A percentile compares a stretch with the other conserved stretches of the same genome.
These are phyloP conservation scores for Pleurozium schreberi DNA, from an alignment of 225 moss, liverwort and hornwort species.

Conservation along the genomic window DNA sequence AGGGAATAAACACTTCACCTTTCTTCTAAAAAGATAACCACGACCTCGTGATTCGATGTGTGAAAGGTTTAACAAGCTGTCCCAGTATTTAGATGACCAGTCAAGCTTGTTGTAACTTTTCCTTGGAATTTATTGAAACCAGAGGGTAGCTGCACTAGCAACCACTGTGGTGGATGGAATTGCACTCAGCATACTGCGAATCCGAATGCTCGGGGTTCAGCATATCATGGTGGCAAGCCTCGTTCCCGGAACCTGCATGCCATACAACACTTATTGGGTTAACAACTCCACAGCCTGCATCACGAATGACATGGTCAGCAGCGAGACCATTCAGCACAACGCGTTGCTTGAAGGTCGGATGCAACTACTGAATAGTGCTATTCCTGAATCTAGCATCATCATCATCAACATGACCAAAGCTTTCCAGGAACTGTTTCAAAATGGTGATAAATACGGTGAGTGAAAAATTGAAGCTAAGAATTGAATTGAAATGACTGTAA, in stretches of 20 bases:
- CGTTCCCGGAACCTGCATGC: conserved; percentile 34
- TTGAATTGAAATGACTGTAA: not conserved
- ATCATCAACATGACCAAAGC: conserved; percentile 50
- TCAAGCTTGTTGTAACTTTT: not conserved
- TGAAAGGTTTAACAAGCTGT: not conserved
- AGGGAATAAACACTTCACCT: not conserved
- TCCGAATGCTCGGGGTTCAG: conserved; percentile 24
- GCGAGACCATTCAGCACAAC: conserved; percentile 28
- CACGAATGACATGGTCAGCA: conserved; percentile 11
- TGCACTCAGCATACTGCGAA: conserved; percentile 24
- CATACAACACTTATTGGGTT: conserved; percentile 26
- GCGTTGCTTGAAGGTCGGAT: conserved; percentile 11
- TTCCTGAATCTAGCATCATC: conserved; percentile 16
- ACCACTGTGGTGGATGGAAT: conserved; percentile 32
- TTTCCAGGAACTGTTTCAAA: conserved; percentile 26
- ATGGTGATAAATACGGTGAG: conserved; percentile 29
- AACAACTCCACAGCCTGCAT: conserved; percentile 42
- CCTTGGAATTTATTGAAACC: not conserved
- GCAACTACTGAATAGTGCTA: conserved; percentile 16
- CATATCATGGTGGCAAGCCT: conserved; percentile 35
- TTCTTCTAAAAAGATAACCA: not conserved
- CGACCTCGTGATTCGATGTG: not conserved
- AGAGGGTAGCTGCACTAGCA: conserved; percentile 9
- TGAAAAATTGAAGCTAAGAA: not conserved
- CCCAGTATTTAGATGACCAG: not conserved